Base-by-base conservation (phyloP, 352 stramenopile genomes). In the Phytopythium boreale region DNA sequence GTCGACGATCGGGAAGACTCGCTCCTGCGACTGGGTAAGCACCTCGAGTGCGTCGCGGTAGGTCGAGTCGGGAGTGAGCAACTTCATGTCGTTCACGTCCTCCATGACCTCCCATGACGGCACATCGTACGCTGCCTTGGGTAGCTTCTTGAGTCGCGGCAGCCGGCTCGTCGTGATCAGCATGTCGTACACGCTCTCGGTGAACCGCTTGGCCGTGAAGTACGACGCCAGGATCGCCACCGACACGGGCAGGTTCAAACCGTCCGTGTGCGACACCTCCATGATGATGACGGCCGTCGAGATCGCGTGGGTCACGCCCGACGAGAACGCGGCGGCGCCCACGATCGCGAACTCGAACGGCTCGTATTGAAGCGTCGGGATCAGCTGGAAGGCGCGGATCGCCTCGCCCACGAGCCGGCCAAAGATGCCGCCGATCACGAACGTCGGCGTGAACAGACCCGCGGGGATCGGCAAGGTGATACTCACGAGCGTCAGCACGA, bases 241-340 rank as follows among this genome's bases (percentile, higher is more conserved):
- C 1, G 85, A 94, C 19, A 97, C 82, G 27, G 90, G 90, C n/a
- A 96, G 66, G 27, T 92, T 91, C 20, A 97, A 72, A 15, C 82
- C 76, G 59, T 96, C 82, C 9, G 92, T 87, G 63, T 95, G 89
- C 14, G 85, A 96, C 58, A 98, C 82, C 70, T 98, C 94, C 82
- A 98, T 98, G 56, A 95, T 93, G 63, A 98, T 98, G 26, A 97
- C 90, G 26, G 93, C 94, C 0, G 89, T 97, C 14, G 87, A 97
- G 47, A 98, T 89, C 11, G 93, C 89, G 56, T 96, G 79, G 22
- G 94, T 98, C n/a, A 97, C 92, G 50, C 91, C 92, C 2, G 90
- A 93, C 0, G 89, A 92, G 57, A 98, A 97, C 12, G 90, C 90
- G 3, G 88, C 92, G 41, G 93, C 93, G 24, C 92, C 94, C 39